Evolutionary conservation across 352 stramenopile species (phyloP).

Genomic region (Pythium phragmiticola): DNA sequence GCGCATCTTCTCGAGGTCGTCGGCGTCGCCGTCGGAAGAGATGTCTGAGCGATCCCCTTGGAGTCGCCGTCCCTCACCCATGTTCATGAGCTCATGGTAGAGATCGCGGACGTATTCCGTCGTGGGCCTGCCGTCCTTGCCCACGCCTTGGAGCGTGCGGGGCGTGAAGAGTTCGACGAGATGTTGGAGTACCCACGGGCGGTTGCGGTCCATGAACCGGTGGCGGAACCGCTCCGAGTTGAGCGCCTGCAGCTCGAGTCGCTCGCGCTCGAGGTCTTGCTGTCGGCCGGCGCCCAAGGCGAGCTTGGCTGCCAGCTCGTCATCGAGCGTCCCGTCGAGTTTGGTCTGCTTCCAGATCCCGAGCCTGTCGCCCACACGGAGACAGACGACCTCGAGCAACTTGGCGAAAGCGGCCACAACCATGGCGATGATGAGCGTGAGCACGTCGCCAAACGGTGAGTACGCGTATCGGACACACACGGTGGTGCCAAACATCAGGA

Average conservation of each 20-base stretch:
- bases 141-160: constrained; percentile 70
- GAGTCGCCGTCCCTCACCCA: constrained; percentile 87
- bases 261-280: constrained; percentile 93
- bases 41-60: constrained; percentile 91
- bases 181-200: constrained; percentile 96
- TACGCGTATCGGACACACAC: constrained; percentile 94
- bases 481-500: constrained; percentile 92
- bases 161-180: constrained; percentile 95
- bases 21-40: constrained; percentile 86
- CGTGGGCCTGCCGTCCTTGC: constrained; percentile 76
- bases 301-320: constrained; percentile 95
- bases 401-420: constrained; percentile 81
- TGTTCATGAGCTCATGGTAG: constrained; percentile 95
- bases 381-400: constrained; percentile 51
- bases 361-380: constrained; percentile 73
- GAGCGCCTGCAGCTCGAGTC: constrained; percentile 94
- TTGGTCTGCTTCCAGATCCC: constrained; percentile 92
- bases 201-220: constrained; percentile 96
- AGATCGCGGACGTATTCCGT: constrained; percentile 95
- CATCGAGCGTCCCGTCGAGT: constrained; percentile 94
- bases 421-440: constrained; percentile 88
- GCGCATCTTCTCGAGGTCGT: constrained; percentile 88
- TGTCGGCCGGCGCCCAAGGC: constrained; percentile 92
- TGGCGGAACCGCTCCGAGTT: constrained; percentile 97
- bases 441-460: constrained; percentile 91